Evolutionary conservation across 2,329 filamentous ascomycete species (phyloP).

Genomic region (Microcyclospora pomicola): DNA sequence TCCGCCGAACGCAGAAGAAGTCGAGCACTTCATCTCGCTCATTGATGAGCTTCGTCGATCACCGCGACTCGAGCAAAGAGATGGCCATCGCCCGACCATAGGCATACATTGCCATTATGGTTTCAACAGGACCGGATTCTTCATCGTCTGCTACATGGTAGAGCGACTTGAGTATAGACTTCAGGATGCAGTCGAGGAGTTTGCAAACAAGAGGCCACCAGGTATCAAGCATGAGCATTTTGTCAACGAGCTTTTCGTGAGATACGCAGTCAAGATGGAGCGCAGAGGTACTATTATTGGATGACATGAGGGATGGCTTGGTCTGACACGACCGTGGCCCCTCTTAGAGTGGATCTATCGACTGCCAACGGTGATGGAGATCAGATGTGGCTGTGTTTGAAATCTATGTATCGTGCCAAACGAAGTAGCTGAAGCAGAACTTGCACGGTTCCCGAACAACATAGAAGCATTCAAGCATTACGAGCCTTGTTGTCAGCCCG

Average conservation of each 20-base stretch:
- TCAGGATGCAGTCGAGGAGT: constrained; percentile 65
- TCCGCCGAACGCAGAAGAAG: constrained; percentile 54
- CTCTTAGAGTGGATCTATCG: too few relatives aligned
- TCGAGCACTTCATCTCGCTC: constrained; percentile 43
- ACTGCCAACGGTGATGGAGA: too few relatives aligned
- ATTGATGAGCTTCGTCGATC: constrained; percentile 34
- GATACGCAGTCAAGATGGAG: constrained; percentile 42
- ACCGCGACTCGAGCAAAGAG: constrained; percentile 16
- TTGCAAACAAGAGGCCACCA: constrained; percentile 57
- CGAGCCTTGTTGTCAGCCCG: too few relatives aligned
- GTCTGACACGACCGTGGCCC: too few relatives aligned
- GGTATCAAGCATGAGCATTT: constrained; percentile 88
- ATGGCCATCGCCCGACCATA: constrained; percentile 32
- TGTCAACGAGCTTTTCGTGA: constrained; percentile 65
- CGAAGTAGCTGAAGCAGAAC: too few relatives aligned
- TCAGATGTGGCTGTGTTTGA: too few relatives aligned
- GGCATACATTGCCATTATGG: constrained; percentile 94
- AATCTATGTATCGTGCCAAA: too few relatives aligned
- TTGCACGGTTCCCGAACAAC: too few relatives aligned
- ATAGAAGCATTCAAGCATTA: too few relatives aligned
- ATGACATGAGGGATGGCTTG: neutral
- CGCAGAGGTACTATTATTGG: constrained; percentile 8
- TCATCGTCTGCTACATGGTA: constrained; percentile 81
- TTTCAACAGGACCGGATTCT: constrained; percentile 79
- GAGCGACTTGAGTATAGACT: constrained; percentile 60